phyloP scores from a whole-genome alignment of 495 filamentous ascomycete species.

The Hapsidospora chrysogenum region DNA sequence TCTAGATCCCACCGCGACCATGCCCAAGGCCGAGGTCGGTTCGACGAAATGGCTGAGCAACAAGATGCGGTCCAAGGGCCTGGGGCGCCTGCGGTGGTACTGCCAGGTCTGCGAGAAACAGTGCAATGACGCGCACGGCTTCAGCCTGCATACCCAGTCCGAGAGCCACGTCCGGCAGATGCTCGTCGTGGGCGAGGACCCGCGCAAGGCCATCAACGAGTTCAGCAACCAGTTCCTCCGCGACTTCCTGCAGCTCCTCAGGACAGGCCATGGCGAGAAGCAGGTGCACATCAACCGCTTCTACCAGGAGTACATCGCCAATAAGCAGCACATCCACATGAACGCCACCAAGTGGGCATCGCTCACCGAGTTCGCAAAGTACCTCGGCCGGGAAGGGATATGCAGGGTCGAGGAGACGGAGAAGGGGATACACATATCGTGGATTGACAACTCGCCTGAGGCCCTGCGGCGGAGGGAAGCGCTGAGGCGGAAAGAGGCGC shows the following conservation, averaged over 20 bases:
- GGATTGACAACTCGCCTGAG: slow-evolving; percentile 82
- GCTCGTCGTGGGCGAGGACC: slow-evolving; percentile 68
- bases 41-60: slow-evolving; percentile 74
- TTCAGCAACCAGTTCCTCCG: slow-evolving; percentile 61
- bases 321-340: slow-evolving; percentile 82
- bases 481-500: slow-evolving; percentile 62
- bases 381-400: slow-evolving; percentile 67
- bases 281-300: slow-evolving; percentile 72
- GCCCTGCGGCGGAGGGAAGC: slow-evolving; percentile 65
- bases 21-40: slow-evolving; percentile 87
- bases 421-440: slow-evolving; percentile 71
- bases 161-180: slow-evolving; percentile 77
- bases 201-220: slow-evolving; percentile 59
- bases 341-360: slow-evolving; percentile 75
- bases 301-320: slow-evolving; percentile 72
- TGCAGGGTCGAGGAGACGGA: slow-evolving; percentile 80
- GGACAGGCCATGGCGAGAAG: slow-evolving; percentile 76
- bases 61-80: slow-evolving; percentile 76
- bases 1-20: too few relatives aligned
- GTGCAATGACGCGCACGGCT: slow-evolving; percentile 54
- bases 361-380: slow-evolving; percentile 76
- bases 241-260: slow-evolving; percentile 61
- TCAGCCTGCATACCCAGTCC: slow-evolving; percentile 65
- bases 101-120: slow-evolving; percentile 52
- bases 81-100: slow-evolving; percentile 77